A percentile compares a stretch with the other conserved stretches of the same genome.
These are phyloP conservation scores for Datisca glomerata DNA, from an alignment of 306 rosid genomes.

Conservation along the genomic window DNA sequence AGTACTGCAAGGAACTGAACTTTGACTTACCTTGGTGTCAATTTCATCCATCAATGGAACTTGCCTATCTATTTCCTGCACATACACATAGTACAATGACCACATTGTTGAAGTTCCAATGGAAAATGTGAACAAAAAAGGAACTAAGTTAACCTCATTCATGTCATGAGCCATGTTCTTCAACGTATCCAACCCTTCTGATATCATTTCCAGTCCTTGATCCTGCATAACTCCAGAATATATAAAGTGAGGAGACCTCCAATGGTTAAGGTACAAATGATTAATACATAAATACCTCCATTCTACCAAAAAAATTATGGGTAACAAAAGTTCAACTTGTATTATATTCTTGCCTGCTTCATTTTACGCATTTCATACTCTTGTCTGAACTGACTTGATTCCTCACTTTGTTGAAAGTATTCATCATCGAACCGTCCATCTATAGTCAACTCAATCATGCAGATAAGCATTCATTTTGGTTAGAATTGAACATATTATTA, in stretches of 20 bases:
- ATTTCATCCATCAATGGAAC: slow-evolving; percentile 99
- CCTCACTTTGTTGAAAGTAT: slow-evolving; percentile 65
- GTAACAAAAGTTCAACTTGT: slow-evolving; percentile 3
- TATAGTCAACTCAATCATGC: slow-evolving; percentile 20
- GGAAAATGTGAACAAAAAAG: slow-evolving; percentile 6
- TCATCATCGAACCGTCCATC: slow-evolving; percentile 83
- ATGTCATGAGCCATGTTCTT: slow-evolving; percentile 96
- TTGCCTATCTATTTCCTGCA: slow-evolving; percentile 92
- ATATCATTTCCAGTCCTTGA: slow-evolving; percentile 90
- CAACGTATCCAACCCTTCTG: slow-evolving; percentile 90
- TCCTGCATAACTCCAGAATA: slow-evolving; percentile 37
- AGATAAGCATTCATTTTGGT: too few species aligned
- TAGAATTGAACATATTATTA: too few species aligned
- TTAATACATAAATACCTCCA: slow-evolving; percentile 2
- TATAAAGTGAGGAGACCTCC: too few species aligned
- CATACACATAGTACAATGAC: slow-evolving; percentile 11
- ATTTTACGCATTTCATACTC: slow-evolving; percentile 91
- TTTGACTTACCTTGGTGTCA: slow-evolving; percentile 58
- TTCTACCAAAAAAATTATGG: neutral
- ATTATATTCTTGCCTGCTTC: slow-evolving; percentile 52
- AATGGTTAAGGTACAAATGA: too few species aligned
- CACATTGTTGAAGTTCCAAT: neutral
- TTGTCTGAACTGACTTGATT: slow-evolving; percentile 71
- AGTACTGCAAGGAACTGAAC: too few species aligned
- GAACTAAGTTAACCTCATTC: slow-evolving; percentile 73